phyloP scores from a whole-genome alignment of 2,329 filamentous ascomycete genomes.

The Botryotinia narcissicola region DNA sequence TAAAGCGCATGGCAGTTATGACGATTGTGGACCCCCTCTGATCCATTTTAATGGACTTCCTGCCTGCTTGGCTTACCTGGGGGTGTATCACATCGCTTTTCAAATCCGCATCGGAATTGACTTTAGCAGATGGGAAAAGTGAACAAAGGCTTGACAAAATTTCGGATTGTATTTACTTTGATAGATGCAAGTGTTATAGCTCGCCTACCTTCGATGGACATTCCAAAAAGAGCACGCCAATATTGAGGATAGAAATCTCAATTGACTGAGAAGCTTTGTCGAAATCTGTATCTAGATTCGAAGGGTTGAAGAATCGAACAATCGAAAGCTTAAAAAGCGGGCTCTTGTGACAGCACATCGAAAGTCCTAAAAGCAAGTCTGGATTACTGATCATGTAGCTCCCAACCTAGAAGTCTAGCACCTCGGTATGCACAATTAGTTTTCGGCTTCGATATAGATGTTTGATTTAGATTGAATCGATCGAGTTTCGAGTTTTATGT shows the following conservation, averaged over 20 bases:
- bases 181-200: background rate
- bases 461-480: background rate
- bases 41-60: background rate
- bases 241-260: background rate
- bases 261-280: background rate
- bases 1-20: background rate
- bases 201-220: background rate
- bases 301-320: background rate
- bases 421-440: background rate
- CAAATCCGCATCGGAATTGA: background rate
- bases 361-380: background rate
- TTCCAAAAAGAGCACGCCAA: background rate
- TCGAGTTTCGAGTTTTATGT: background rate
- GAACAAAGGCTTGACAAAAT: too few species aligned
- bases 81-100: background rate
- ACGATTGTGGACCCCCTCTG: background rate
- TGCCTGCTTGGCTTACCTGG: background rate
- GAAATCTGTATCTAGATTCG: background rate
- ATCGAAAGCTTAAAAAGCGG: background rate
- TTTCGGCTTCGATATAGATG: background rate
- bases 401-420: background rate
- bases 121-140: background rate
- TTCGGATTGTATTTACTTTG: background rate
- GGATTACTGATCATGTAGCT: background rate
- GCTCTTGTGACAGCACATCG: background rate